Percentiles rank a stretch among this genome's conserved stretches.
These are phyloP conservation scores for Ilex paraguariensis DNA, from an alignment of 305 asterid species.

Conservation along the genomic window DNA sequence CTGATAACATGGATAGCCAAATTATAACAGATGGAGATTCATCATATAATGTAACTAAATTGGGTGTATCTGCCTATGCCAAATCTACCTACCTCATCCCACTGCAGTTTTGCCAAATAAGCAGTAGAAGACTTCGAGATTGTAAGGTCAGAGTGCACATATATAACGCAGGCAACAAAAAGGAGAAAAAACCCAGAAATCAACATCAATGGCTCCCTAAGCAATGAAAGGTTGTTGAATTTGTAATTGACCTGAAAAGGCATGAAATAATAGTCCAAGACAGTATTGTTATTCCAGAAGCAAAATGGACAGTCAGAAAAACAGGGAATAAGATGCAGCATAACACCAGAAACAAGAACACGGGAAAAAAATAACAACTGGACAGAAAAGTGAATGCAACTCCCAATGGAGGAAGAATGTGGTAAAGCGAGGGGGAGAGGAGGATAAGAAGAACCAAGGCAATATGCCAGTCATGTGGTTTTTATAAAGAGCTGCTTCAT, in stretches of 20 bases:
- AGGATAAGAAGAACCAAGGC: not conserved
- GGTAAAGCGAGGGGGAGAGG: not conserved
- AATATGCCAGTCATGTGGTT: too few relatives aligned
- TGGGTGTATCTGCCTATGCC: not conserved
- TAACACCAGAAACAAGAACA: too few relatives aligned
- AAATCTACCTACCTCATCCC: constrained; percentile 74
- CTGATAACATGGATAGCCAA: constrained; percentile 32
- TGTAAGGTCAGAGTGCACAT: constrained; percentile 81
- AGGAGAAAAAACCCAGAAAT: constrained; percentile 80
- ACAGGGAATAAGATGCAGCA: too few relatives aligned
- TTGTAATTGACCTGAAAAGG: constrained; percentile 69
- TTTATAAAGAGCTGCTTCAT: too few relatives aligned
- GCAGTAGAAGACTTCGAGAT: constrained; percentile 88
- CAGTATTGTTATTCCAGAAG: constrained; percentile 15
- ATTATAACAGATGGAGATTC: not conserved
- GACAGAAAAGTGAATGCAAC: constrained; percentile 2
- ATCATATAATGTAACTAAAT: too few relatives aligned
- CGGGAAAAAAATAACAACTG: too few relatives aligned
- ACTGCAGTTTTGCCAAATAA: constrained; percentile 82
- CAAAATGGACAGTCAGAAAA: constrained; percentile 1
- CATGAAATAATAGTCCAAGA: constrained; percentile 2
- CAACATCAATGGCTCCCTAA: constrained; percentile 86
- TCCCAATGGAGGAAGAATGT: not conserved
- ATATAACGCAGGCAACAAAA: constrained; percentile 66
- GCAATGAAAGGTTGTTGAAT: constrained; percentile 74